Base-by-base conservation (phyloP, 352 stramenopile genomes). In the Phytophthora vignae region DNA sequence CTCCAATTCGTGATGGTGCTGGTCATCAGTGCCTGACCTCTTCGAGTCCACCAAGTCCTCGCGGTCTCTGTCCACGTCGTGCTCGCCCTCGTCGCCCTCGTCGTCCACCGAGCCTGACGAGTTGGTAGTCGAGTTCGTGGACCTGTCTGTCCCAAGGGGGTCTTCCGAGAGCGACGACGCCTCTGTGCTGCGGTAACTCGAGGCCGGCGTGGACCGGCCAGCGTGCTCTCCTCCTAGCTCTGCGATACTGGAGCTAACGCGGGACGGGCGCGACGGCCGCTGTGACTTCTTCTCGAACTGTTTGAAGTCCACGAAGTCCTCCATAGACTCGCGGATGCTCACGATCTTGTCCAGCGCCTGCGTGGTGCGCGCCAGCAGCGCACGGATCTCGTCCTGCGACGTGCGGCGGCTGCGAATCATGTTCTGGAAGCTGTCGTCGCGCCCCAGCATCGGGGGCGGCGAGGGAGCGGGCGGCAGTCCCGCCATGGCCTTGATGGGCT, bases 271-370 rank as follows among this genome's bases (percentile, higher is more conserved):
- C 0, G 70, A 78, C n/a, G 29, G 59, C 15, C 64, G 66, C 22
- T 71, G 71, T 55, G 71, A 27, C 27, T 78, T 74, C 64, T 82
- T 90, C 55, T 90, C 79, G 64, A 93, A 95, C 67, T 95, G 85
- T 60, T 87, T 85, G 56, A 95, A 95, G 67, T 95, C 88, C 31
- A 95, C 86, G 17, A 92, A 70, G 19, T 82, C 76, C 71, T 95
- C 88, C 88, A 95, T 93, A 40, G 85, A 93, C 73, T 95, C 84
- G 55, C 88, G 85, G 60, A 95, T 95, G 60, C 79, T 85, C 68
- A 95, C 88, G 67, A 95, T 95, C 57, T 91, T 91, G 74, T 93
- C 83, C 60, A 95, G 80, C 31, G 88, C 88, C 27, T 67, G 73
- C 19, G 78, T 92, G 17, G 88, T 95, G 38, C 86, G 85, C 59